These are phyloP conservation scores for Articulospora tetracladia DNA, from an alignment of 495 filamentous ascomycete species.

Conservation along the genomic window DNA sequence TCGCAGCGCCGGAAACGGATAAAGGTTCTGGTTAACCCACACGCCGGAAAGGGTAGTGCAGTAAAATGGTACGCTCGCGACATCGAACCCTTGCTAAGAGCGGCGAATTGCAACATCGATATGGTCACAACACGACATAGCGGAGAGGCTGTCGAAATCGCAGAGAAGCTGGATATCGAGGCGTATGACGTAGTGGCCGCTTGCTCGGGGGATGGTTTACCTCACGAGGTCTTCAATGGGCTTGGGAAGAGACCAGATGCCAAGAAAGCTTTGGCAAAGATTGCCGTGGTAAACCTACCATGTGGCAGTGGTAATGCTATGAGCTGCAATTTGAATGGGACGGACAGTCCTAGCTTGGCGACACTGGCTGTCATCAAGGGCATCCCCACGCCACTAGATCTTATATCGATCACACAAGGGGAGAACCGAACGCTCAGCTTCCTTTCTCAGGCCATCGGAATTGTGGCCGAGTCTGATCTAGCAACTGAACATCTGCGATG, in stretches of 20 bases:
- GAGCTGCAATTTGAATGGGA: conserved; percentile 85
- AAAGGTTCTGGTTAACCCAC: conserved; percentile 88
- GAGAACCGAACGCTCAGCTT: conserved; percentile 72
- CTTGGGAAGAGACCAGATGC: conserved; percentile 74
- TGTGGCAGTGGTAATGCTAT: conserved; percentile 94
- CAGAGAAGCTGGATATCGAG: conserved; percentile 72
- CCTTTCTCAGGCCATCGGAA: conserved; percentile 84
- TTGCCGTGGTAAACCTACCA: conserved; percentile 88
- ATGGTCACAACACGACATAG: conserved; percentile 67
- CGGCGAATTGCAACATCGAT: conserved; percentile 73
- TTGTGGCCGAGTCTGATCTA: conserved; percentile 85
- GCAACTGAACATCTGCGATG: conserved; percentile 87
- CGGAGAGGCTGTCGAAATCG: conserved; percentile 78
- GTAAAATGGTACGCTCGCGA: conserved; percentile 68
- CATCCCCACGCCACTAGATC: conserved; percentile 71
- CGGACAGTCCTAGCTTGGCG: conserved; percentile 68
- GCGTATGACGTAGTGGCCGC: conserved; percentile 79
- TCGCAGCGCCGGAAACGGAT: conserved; percentile 67
- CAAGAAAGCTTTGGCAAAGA: conserved; percentile 62
- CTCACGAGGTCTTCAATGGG: conserved; percentile 94
- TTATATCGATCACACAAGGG: conserved; percentile 85
- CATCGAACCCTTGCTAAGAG: conserved; percentile 78
- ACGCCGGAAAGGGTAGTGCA: conserved; percentile 80
- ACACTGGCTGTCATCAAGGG: conserved; percentile 84
- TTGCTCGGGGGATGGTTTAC: conserved; percentile 89